Percentiles rank a stretch among this genome's conserved stretches.
Evolutionary conservation across 164 flowering plant species (phyloP).

Genomic region (Houttuynia cordata): DNA sequence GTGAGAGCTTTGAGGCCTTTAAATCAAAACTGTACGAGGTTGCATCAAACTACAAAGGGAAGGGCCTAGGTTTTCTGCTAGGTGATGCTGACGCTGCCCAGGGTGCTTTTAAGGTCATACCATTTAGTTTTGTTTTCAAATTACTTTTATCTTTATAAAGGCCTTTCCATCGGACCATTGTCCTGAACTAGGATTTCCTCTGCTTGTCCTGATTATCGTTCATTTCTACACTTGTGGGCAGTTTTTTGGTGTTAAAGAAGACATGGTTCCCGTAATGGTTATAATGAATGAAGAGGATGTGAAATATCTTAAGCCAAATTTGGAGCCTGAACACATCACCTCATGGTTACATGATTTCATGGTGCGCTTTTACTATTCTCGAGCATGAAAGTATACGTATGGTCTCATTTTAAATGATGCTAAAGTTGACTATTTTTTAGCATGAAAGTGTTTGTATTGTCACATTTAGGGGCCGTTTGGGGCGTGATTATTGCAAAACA

Average conservation of each 20-base stretch:
- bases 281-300: slow-evolving; percentile 43
- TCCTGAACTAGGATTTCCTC: no score
- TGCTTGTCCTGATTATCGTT: not conserved
- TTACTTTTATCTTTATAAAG: not conserved
- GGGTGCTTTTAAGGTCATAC: slow-evolving; percentile 61
- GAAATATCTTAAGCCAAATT: slow-evolving; percentile 52
- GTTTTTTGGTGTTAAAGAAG: slow-evolving; percentile 73
- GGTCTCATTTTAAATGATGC: not conserved
- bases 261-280: slow-evolving; percentile 65
- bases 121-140: slow-evolving; percentile 3
- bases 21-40: slow-evolving; percentile 46
- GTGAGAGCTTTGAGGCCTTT: slow-evolving; percentile 14
- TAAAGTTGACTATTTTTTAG: no score
- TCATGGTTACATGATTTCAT: slow-evolving; percentile 71
- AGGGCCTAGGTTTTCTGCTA: slow-evolving; percentile 53
- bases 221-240: slow-evolving; percentile 14
- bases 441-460: no score
- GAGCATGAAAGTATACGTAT: not conserved
- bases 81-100: slow-evolving; percentile 71
- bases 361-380: slow-evolving; percentile 26
- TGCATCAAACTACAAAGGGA: slow-evolving; percentile 44
- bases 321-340: slow-evolving; percentile 60
- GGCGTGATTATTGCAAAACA: no score
- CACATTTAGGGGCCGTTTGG: no score
- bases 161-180: no score